Conservation (phyloP, 2,329 filamentous ascomycete species). For the Fusarium sp. region DNA sequence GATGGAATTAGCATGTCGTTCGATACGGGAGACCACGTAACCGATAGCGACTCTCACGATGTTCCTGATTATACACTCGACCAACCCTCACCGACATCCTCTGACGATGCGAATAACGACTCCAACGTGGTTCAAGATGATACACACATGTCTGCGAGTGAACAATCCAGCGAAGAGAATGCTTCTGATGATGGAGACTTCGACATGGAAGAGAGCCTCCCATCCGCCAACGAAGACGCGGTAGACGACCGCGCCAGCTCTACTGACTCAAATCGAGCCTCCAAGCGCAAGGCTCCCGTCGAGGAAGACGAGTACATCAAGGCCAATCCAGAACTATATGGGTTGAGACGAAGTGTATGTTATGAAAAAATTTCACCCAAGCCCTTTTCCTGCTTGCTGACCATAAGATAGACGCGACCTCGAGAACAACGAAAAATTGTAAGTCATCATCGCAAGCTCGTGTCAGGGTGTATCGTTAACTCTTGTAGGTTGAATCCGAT, state of each 20-base stretch:
- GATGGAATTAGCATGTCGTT: constrained; percentile 59
- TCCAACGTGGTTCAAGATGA: constrained; percentile 58
- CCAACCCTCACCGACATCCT: constrained; percentile 59
- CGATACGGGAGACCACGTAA: constrained; percentile 53
- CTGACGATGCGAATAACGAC: constrained; percentile 59
- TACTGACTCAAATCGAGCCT: constrained; percentile 74
- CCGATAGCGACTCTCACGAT: constrained; percentile 83
- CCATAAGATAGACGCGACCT: constrained; percentile 63
- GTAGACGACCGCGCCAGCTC: constrained; percentile 75
- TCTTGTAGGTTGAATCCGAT: constrained; percentile 63
- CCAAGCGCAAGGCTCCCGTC: constrained; percentile 78
- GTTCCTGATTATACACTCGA: constrained; percentile 70
- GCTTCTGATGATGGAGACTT: constrained; percentile 80
- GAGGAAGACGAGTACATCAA: constrained; percentile 87
- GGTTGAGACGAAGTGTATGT: constrained; percentile 90
- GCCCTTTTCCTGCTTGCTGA: constrained; percentile 51
- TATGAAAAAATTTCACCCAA: constrained; percentile 42
- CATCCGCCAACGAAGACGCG: constrained; percentile 60
- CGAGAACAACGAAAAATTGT: constrained; percentile 71
- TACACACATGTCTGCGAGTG: constrained; percentile 59
- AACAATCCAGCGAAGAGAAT: constrained; percentile 66
- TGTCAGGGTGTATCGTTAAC: constrained; percentile 24
- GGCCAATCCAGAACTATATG: constrained; percentile 95
- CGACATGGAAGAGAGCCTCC: constrained; percentile 74
- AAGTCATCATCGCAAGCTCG: constrained; percentile 49